Conservation (phyloP, 1,284 basidiomycete species). For the Leccinum pachyderme region DNA sequence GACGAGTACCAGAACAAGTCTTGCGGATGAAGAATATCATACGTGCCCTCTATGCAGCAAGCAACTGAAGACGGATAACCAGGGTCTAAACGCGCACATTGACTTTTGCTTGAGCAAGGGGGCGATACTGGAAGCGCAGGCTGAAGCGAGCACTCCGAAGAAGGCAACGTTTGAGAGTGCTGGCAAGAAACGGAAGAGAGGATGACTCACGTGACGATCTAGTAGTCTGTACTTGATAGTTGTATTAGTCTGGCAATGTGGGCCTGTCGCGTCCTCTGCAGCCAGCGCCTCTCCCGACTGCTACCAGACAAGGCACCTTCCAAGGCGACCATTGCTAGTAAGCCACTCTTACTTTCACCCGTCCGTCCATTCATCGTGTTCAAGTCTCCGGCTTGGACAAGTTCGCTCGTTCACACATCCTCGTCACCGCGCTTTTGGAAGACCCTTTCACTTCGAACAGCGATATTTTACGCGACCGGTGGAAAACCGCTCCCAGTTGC, state of each 20-base stretch:
- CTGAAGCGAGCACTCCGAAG: conserved; percentile 32
- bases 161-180: conserved; percentile 7
- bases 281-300: conserved; percentile 41
- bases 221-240: neutral
- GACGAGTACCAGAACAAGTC: conserved; percentile 1
- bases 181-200: conserved; percentile 19
- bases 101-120: conserved; percentile 75
- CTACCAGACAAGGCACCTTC: conserved; percentile 13
- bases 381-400: conserved; percentile 57
- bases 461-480: conserved; percentile 43
- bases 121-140: conserved; percentile 67
- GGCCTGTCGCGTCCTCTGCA: conserved; percentile 28
- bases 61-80: conserved; percentile 58
- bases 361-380: conserved; percentile 8
- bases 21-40: conserved; percentile 14
- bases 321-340: conserved; percentile 48
- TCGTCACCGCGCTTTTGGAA: conserved; percentile 67
- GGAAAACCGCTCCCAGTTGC: conserved; percentile 36
- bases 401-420: conserved; percentile 47
- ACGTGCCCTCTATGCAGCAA: conserved; percentile 66
- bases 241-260: conserved; percentile 7
- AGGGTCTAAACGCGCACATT: conserved; percentile 67
- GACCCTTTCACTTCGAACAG: conserved; percentile 60
- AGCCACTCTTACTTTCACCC: conserved; percentile 18
- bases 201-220: conserved; percentile 25